Evolutionary conservation across 78 protist species (phyloP).

Genomic region (Anaeramoeba flamelloides): DNA sequence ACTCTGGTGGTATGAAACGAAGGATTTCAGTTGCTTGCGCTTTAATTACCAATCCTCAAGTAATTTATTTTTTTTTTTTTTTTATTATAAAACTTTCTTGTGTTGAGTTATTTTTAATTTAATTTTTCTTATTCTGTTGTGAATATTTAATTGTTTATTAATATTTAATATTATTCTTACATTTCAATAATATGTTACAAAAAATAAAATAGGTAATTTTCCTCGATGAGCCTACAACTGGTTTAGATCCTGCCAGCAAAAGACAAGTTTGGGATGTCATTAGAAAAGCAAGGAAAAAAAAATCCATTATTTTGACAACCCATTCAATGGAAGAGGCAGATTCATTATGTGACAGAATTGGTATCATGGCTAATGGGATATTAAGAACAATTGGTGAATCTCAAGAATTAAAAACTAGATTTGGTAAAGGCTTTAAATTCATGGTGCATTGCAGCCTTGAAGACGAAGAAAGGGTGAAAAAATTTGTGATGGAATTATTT

Average conservation of each 20-base stretch:
- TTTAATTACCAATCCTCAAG: neutral
- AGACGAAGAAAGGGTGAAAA: too few species aligned
- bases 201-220: too few species aligned
- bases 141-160: too few species aligned
- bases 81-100: too few species aligned
- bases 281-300: neutral
- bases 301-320: neutral
- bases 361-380: neutral
- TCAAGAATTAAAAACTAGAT: too few species aligned
- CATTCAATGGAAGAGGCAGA: conserved; percentile 2
- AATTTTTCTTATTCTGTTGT: too few species aligned
- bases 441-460: too few species aligned
- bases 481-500: too few species aligned
- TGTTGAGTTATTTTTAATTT: too few species aligned
- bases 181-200: too few species aligned
- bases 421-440: too few species aligned
- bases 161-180: too few species aligned
- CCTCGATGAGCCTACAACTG: neutral
- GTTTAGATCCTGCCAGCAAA: neutral
- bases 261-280: conserved; percentile 4
- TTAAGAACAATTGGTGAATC: neutral
- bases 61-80: neutral
- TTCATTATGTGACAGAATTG: neutral
- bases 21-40: neutral
- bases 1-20: neutral